Evolutionary conservation across 2,329 filamentous ascomycete species (phyloP).

Genomic region (Fusarium succisae): DNA sequence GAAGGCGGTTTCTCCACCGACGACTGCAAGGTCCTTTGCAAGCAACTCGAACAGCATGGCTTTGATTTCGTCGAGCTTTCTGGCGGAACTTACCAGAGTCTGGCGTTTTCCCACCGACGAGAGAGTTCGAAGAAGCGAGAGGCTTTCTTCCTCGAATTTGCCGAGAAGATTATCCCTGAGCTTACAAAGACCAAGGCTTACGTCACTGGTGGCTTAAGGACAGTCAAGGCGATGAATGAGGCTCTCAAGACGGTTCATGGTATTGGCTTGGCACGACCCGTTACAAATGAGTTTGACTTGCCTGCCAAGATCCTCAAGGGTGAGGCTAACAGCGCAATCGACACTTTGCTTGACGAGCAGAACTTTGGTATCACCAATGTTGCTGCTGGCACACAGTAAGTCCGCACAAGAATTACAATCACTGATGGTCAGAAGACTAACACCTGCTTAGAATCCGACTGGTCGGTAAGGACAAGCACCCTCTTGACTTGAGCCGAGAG

Average conservation of each 20-base stretch:
- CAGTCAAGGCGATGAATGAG: slow-evolving; percentile 65
- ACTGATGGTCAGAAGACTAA: not conserved
- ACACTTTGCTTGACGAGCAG: slow-evolving; percentile 57
- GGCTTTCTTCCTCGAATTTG: slow-evolving; percentile 70
- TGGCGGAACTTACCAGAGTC: slow-evolving; percentile 67
- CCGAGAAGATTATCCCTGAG: slow-evolving; percentile 58
- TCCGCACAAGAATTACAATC: not conserved
- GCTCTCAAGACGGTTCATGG: slow-evolving; percentile 67
- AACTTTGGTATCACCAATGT: slow-evolving; percentile 55
- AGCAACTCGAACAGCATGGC: slow-evolving; percentile 55
- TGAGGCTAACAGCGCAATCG: slow-evolving; percentile 56
- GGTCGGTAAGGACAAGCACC: slow-evolving; percentile 56
- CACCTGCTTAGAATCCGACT: slow-evolving; percentile 40
- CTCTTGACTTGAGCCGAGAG: slow-evolving; percentile 64
- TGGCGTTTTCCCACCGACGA: slow-evolving; percentile 60
- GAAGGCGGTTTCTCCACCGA: slow-evolving; percentile 61
- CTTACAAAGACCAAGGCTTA: slow-evolving; percentile 64
- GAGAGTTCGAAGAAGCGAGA: slow-evolving; percentile 66
- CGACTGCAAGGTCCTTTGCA: slow-evolving; percentile 60
- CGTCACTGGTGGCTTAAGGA: slow-evolving; percentile 67
- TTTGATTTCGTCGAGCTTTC: slow-evolving; percentile 69
- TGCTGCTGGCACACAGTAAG: slow-evolving; percentile 47
- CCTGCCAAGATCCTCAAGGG: slow-evolving; percentile 40
- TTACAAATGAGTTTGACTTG: slow-evolving; percentile 38
- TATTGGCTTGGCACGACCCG: slow-evolving; percentile 61